phyloP scores from a whole-genome alignment of 805 yeast species.

The Candida pseudoglaebosa region DNA sequence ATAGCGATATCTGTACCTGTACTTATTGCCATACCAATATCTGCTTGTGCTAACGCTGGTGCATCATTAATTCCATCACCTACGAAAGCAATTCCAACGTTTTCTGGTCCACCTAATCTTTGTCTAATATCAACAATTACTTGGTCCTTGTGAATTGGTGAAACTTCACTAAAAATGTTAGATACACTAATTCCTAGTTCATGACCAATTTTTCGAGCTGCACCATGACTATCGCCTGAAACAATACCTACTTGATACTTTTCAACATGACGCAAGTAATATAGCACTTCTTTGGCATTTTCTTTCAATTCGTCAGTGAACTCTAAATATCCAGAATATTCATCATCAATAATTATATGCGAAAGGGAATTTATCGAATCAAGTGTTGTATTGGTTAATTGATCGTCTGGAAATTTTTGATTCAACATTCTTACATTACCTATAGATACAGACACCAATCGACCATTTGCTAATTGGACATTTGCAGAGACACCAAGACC shows the following conservation, averaged over 20 bases:
- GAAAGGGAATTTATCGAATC: slow-evolving; percentile 42
- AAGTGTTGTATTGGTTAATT: slow-evolving; percentile 4
- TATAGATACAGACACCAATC: slow-evolving; percentile 34
- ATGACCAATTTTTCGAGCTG: slow-evolving; percentile 62
- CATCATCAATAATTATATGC: slow-evolving; percentile 55
- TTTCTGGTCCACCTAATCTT: slow-evolving; percentile 28
- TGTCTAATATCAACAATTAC: slow-evolving; percentile 57
- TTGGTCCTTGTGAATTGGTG: slow-evolving; percentile 73
- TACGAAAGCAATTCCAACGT: slow-evolving; percentile 67
- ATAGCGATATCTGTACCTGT: slow-evolving; percentile 95
- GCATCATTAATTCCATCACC: slow-evolving; percentile 99
- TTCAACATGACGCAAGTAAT: slow-evolving; percentile 42
- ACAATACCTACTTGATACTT: slow-evolving; percentile 76
- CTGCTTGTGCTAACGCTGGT: slow-evolving; percentile 87
- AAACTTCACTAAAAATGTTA: slow-evolving; percentile 69
- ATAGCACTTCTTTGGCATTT: slow-evolving; percentile 60
- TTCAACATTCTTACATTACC: slow-evolving; percentile 51
- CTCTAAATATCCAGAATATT: slow-evolving; percentile 61
- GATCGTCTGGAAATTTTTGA: slow-evolving; percentile 11
- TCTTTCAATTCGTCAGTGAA: slow-evolving; percentile 64
- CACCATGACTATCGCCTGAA: slow-evolving; percentile 74
- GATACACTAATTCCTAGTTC: slow-evolving; percentile 61
- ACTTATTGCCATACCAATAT: slow-evolving; percentile 86
- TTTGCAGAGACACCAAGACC: slow-evolving; percentile 46
- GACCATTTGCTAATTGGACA: slow-evolving; percentile 6